Evolutionary conservation across 2,329 filamentous ascomycete species (phyloP), one percentile per base, ranked within the genome.

Genomic region (Pleoardoris graminearum): DNA sequence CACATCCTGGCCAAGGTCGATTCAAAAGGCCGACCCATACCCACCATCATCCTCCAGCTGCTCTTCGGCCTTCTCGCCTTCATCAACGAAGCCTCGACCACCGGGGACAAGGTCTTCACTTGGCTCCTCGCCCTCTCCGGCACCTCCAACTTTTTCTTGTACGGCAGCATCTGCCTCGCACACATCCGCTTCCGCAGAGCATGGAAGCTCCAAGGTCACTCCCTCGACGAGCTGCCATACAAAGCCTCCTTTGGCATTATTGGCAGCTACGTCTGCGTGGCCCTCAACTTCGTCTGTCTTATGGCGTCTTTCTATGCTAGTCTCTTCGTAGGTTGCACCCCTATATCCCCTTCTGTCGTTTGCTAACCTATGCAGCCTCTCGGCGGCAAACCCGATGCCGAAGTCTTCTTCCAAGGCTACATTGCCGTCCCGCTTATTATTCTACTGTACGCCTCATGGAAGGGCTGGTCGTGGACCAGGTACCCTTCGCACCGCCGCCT

Each of bases 171-270:
- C 70, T 94, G 90, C 70, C 76, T 94, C n/a, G 84, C 87, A 16
- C 91, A 96, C 74, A 94, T 96, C 68, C 90, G 91, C 49, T 96
- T 96, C 81, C 89, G 91, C 53, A 73, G 75, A 16, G 68, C 63
- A 27, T 71, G 68, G 68, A 62, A 51, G 51, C 38, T 38, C 21
- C 54, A 57, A 22, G 72, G 72, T 30, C 72, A 74, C 57, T 60
- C 54, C 7, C 32, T 75, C 8, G 71, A 74, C 19, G 74, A 76
- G 51, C 52, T 76, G 4, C 72, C 74, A 14, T 76, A 70, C 66
- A 60, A 61, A 25, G 72, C 73, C 22, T 48, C 53, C 3, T 72
- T 73, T 39, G 74, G 74, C 36, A 55, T 75, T 21, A 68, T 55
- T 51, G 74, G 74, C 39, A 70, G 65, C 30, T 75, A 64, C 43